Evolutionary conservation across 1,139 yeast genomes (phyloP), one percentile per base, ranked within the genome.

Genomic region (Sugiyamaella sp.): DNA sequence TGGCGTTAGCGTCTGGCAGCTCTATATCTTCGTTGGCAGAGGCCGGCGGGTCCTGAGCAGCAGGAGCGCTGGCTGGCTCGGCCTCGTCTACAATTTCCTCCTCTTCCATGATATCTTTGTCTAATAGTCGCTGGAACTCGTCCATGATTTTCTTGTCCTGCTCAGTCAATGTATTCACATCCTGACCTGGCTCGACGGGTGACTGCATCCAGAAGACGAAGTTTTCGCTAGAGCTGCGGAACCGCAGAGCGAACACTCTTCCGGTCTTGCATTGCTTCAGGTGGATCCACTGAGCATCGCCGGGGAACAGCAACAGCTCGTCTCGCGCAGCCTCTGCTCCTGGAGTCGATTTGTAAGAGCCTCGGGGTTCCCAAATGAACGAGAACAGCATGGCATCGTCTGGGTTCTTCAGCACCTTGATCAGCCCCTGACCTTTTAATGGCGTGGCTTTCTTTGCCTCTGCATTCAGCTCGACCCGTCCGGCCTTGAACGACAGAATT

Each of bases 171-270:
- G 80, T 79, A 53, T 74, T 66, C 45, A 66, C 51, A 69, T 80
- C 82, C 37, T 78, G 77, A 55, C 78, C 81, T 57, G 81, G 82
- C 63, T 84, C 89, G 44, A 86, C 85, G 38, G 80, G 77, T 61
- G 86, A 90, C 72, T 93, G 99, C 72, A 93, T 76, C 99, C 99
- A 93, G 71, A 85, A 93, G 70, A 91, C 77, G 66, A 82, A 81
- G 68, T 85, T 86, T 55, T 91, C 90, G 41, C 96, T 95, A 4
- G 96, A 86, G 58, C 93, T 84, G 64, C 81, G 76, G 70, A 90
- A 90, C 54, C 87, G 82, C 69, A 93, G 78, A 54, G 90, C 88
- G 70, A 86, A 86, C 24, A 93, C 90, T 59, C 99, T 77, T 9
- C 98, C 98, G 2, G 89, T 82, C 49, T 76, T 80, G 68, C 96